Base-by-base conservation (phyloP, 345 rosid species). In the Lepidium sativum region DNA sequence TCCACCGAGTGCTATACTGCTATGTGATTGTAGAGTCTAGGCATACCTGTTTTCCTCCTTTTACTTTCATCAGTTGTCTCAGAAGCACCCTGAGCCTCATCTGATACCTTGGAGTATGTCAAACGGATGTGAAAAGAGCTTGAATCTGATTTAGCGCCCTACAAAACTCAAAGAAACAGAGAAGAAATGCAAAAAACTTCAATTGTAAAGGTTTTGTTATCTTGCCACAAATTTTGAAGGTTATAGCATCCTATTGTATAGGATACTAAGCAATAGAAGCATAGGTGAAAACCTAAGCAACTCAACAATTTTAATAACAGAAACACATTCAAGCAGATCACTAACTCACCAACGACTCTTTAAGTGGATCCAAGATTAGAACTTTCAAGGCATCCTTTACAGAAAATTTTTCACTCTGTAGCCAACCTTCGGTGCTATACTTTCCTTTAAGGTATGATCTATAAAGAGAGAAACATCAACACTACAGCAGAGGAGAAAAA, bases 331-430 rank as follows among this genome's bases (percentile, higher is more conserved):
- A 43, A 23, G 49, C 9, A 33, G 35, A 40, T 45, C 10, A 55
- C 41, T 5, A 0, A 67, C 87, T 82, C 70, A 89, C 98, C 96
- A 92, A 66, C 44, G 70, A 69, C 2, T 47, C 58, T 69, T 79
- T 84, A 35, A 92, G 86, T 15, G 79, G 68, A 68, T 72, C 68
- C 57, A 78, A 66, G 35, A 84, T 58, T n/a, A 84, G 72, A 69
- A 62, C 73, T 75, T 86, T 89, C 37, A 92, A 79, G 54, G 87
- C 90, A 67, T 87, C 94, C 83, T 92, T 92, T 6, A 68, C 81
- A 68, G 84, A 84, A 43, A 70, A 44, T 18, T 69, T 57, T 37
- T 80, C 81, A 10, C 75, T 72, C 65, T 79, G 79, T 69, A 84
- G 75, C 91, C 84, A 81, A 41, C 51, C 60, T 79, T 92, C 85